Conservation (phyloP, 345 rosid species). For the Aegle marmelos region DNA sequence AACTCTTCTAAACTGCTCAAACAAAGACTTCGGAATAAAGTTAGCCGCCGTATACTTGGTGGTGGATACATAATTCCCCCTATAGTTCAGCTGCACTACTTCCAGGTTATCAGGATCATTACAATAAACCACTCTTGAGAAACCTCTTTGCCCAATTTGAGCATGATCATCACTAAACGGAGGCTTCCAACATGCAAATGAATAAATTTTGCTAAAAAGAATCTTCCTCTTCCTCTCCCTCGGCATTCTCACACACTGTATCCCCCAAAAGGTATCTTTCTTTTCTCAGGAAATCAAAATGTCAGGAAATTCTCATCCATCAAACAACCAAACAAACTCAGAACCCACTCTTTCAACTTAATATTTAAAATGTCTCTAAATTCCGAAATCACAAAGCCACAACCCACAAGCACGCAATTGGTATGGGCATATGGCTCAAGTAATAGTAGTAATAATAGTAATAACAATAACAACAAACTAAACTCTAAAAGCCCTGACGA, state of each 20-base stretch:
- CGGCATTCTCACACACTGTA: constrained; percentile 30
- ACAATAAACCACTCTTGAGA: constrained; percentile 84
- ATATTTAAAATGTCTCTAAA: constrained; percentile 8
- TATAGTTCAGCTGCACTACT: constrained; percentile 52
- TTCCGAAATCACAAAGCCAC: not conserved
- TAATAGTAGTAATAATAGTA: not conserved
- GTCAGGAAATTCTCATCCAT: constrained; percentile 12
- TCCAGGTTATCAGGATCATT: constrained; percentile 75
- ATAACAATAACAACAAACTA: not conserved
- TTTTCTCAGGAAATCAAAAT: constrained; percentile 15
- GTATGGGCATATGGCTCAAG: not conserved
- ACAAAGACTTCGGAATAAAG: constrained; percentile 91
- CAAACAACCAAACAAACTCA: not conserved
- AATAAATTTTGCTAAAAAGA: constrained; percentile 52
- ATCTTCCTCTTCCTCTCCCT: constrained; percentile 36
- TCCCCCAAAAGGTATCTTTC: constrained; percentile 12
- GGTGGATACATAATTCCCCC: constrained; percentile 80
- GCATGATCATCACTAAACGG: constrained; percentile 41
- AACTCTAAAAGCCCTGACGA: constrained; percentile 13
- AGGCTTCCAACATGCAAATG: constrained; percentile 57
- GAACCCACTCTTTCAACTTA: not conserved
- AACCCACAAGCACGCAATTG: not conserved
- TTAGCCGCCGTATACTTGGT: constrained; percentile 72
- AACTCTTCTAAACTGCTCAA: constrained; percentile 97
- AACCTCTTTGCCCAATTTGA: constrained; percentile 66